Base-by-base conservation (phyloP, 345 rosid genomes). In the Linum trigynum region DNA sequence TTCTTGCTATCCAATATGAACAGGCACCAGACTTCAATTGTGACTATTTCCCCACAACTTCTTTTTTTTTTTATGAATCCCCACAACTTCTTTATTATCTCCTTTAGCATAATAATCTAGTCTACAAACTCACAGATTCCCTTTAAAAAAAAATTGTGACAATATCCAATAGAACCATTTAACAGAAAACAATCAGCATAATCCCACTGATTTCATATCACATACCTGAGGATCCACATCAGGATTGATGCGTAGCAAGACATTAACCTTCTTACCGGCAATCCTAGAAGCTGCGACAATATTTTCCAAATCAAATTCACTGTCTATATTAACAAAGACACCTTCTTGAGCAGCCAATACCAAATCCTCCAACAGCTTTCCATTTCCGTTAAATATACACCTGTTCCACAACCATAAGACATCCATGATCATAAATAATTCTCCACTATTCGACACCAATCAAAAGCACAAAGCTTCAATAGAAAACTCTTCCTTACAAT, bases 191-290 rank as follows among this genome's bases (percentile, higher is more conserved):
- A 57, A 57, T n/a, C 6, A 57, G 10, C 12, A 57, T 9, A 2
- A n/a, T 37, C 4, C 14, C 9, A 2, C 11, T 48, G 53, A 10
- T 48, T 6, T 48, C 53, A 9, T 48, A 57, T 38, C 4, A 50
- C 68, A 57, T 77, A 91, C 99, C 97, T 90, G 99, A 75, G 97
- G 97, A 71, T 95, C 97, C 9, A 94, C 99, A 67, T 94, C 99
- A 1, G 99, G 99, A 77, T 94, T 94, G 76, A 94, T 94, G 57
- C 97, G 95, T 42, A 94, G 96, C 65, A 94, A 74, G 43, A 94
- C 96, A 77, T 90, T 90, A 70, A 90, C 95, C 82, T 81, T 84
- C 76, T 87, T 85, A 57, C 96, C 96, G 59, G 96, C 82, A 65
- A 86, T 81, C 55, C 89, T 84, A 23, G 99, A 81, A 79, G 97